Conservation (phyloP, 805 yeast species). For the Candida coquimbonensis region DNA sequence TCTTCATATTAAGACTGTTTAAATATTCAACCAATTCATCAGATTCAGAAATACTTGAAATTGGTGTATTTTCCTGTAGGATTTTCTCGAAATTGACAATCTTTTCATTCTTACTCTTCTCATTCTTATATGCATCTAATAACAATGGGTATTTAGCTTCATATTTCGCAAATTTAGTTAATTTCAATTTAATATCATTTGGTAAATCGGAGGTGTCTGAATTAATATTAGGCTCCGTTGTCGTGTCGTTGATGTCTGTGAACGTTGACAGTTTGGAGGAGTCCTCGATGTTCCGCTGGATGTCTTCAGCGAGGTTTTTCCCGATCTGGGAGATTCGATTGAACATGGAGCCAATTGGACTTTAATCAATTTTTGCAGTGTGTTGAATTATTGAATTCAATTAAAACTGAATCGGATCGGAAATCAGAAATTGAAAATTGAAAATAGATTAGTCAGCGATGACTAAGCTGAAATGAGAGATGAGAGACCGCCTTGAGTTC, state of each 20-base stretch:
- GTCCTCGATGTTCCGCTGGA: constrained; percentile 34
- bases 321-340: constrained; percentile 48
- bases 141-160: constrained; percentile 86
- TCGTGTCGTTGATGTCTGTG: too few species aligned
- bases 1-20: constrained; percentile 52
- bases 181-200: constrained; percentile 49
- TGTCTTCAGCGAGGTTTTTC: constrained; percentile 57
- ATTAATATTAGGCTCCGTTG: too few species aligned
- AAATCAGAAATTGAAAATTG: too few species aligned
- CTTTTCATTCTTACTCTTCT: constrained; percentile 58
- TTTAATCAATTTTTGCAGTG: too few species aligned
- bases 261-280: not conserved
- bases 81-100: constrained; percentile 60
- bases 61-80: constrained; percentile 74
- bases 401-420: too few species aligned
- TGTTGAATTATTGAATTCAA: too few species aligned
- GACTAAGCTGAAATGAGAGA: too few species aligned
- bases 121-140: constrained; percentile 77
- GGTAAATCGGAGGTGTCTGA: constrained; percentile 29
- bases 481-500: too few species aligned
- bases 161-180: constrained; percentile 74
- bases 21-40: constrained; percentile 66
- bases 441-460: too few species aligned
- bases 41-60: constrained; percentile 66
- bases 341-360: constrained; percentile 5